Evolutionary conservation across 2,329 filamentous ascomycete genomes (phyloP).

Genomic region (Aspergillus caelatus): DNA sequence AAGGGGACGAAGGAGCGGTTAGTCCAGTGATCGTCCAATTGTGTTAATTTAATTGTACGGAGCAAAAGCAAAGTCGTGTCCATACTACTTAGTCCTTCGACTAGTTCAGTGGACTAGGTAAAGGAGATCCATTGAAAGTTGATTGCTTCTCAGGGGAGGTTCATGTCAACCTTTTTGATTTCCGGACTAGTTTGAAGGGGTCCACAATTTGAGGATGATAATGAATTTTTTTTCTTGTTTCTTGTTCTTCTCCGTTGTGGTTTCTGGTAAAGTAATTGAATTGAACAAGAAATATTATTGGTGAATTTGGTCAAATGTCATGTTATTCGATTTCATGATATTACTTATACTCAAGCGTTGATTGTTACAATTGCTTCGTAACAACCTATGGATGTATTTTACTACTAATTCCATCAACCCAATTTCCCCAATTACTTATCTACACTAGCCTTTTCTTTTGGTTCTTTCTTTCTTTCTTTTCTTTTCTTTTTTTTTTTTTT

Average conservation of each 20-base stretch:
- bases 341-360: background rate
- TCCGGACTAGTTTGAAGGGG: background rate
- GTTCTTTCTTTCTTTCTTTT: background rate
- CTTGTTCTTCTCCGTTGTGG: background rate
- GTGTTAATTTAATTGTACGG: background rate
- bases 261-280: background rate
- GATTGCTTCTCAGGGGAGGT: slow-evolving; percentile 4
- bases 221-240: background rate
- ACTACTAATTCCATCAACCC: background rate
- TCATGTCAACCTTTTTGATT: slow-evolving; percentile 13
- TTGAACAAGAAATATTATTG: background rate
- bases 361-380: background rate
- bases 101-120: background rate
- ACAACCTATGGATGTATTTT: background rate
- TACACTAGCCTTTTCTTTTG: background rate
- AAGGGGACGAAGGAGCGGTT: background rate
- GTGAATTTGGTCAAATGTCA: too few species aligned
- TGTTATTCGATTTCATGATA: background rate
- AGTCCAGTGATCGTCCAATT: background rate
- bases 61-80: background rate
- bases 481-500: background rate
- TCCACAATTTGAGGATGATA: slow-evolving; percentile 11
- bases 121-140: background rate
- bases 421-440: background rate
- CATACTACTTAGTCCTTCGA: background rate